Evolutionary conservation across 2,329 filamentous ascomycete genomes (phyloP), one percentile per base, ranked within the genome.

Genomic region (Stachybotrys chlorohalonatus): DNA sequence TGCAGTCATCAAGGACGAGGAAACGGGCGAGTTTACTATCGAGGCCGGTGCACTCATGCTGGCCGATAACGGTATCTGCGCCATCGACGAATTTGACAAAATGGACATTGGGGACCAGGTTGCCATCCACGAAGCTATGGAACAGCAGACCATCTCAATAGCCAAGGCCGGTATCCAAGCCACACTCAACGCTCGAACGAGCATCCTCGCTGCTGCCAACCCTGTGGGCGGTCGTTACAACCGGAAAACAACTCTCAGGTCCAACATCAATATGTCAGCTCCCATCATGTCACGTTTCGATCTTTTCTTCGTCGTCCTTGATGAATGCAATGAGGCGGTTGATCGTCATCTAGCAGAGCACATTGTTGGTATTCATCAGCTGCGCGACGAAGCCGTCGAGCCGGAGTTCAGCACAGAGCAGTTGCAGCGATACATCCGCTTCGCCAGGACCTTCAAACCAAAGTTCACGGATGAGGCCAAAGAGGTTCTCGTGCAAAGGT

Each of bases 281-380:
- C 94, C 94, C 56, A 99, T 99, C 76, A 99, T 99, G 94, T 96
- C 90, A 53, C 89, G 94, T 78, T 99, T 99, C 72, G 94, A 99
- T 76, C 79, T 99, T 9, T 99, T 99, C 80, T 99, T 99, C 67
- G 91, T 99, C 53, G 88, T 99, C 31, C 82, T 97, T 1, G 94
- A 99, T 68, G 94, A 99, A 66, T 97, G 93, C 69, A 95, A 96
- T 66, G 93, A 97, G 73, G 75, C 82, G 46, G 85, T 95, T 39
- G 94, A 99, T 68, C 87, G 91, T 55, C 90, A 95, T 66, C 80
- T 99, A 5, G 94, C 94, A 2, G 83, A 93, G 66, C 94, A 99
- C 71, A 99, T 99, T 66, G 93, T 99, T 58, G 85, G 85, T 56
- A 87, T 99, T 55, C 94, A 99, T 73, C 91, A 94, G 70, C 81